Evolutionary conservation across 1,284 basidiomycete species (phyloP).

Genomic region (Cystobasidium pallidum): DNA sequence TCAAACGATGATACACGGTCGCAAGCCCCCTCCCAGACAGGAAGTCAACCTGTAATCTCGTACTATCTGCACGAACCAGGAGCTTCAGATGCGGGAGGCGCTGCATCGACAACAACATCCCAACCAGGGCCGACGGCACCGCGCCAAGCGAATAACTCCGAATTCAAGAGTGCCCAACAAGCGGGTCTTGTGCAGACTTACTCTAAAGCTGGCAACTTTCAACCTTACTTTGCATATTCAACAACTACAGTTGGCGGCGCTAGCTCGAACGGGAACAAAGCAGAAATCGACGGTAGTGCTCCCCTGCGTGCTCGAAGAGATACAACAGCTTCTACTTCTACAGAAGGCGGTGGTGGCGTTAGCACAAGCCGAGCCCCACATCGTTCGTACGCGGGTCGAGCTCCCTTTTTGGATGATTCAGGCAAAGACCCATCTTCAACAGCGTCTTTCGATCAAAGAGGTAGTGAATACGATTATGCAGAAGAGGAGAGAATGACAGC

Average conservation of each 20-base stretch:
- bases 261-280: neutral
- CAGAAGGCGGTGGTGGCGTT: conserved; percentile 55
- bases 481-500: conserved; percentile 63
- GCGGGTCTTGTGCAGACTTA: conserved; percentile 24
- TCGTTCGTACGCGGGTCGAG: neutral
- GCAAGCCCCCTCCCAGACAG: conserved; percentile 22
- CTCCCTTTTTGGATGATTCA: neutral
- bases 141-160: conserved; percentile 2
- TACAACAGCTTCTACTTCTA: conserved; percentile 66
- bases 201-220: conserved; percentile 32
- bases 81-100: neutral
- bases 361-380: neutral
- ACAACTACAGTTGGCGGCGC: conserved; percentile 17
- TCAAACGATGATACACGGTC: conserved; percentile 15
- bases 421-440: conserved; percentile 27
- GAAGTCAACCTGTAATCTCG: conserved; percentile 18
- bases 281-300: neutral
- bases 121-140: neutral
- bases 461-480: conserved; percentile 72
- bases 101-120: neutral
- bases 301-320: conserved; percentile 42
- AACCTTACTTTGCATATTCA: conserved; percentile 43
- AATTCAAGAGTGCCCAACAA: conserved; percentile 20
- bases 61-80: conserved; percentile 41
- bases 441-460: conserved; percentile 60